Evolutionary conservation across 2,329 filamentous ascomycete species (phyloP).

Genomic region (Pyrenochaeta sp.): DNA sequence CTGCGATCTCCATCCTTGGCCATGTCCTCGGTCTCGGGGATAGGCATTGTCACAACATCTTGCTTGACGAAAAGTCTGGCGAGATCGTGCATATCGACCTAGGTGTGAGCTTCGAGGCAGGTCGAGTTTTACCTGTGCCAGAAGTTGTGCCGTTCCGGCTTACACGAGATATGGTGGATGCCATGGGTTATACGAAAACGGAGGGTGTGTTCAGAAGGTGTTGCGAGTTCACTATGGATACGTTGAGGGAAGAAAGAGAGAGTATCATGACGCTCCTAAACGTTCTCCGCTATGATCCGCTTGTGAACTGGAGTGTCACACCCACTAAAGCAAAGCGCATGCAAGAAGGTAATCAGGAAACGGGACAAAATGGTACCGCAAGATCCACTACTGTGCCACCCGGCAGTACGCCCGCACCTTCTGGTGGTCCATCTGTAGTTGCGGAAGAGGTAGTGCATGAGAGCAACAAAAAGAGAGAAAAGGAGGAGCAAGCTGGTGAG

Average conservation of each 20-base stretch:
- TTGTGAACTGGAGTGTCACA: slow-evolving; percentile 95
- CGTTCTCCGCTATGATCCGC: slow-evolving; percentile 94
- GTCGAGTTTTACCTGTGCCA: slow-evolving; percentile 91
- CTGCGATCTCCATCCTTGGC: slow-evolving; percentile 93
- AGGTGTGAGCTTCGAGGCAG: slow-evolving; percentile 96
- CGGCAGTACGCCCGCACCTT: slow-evolving; percentile 42
- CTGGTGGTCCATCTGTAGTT: slow-evolving; percentile 22
- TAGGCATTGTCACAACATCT: slow-evolving; percentile 94
- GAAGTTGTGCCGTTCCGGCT: slow-evolving; percentile 96
- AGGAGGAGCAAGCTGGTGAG: slow-evolving; percentile 72
- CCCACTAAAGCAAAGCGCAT: slow-evolving; percentile 71
- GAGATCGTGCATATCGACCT: slow-evolving; percentile 98
- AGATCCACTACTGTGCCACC: slow-evolving; percentile 41
- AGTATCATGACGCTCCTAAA: slow-evolving; percentile 99
- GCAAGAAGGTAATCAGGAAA: slow-evolving; percentile 68
- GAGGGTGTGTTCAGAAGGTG: slow-evolving; percentile 98
- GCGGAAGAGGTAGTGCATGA: slow-evolving; percentile 39
- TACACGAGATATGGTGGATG: slow-evolving; percentile 93
- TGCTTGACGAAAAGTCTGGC: slow-evolving; percentile 87
- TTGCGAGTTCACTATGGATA: slow-evolving; percentile 96
- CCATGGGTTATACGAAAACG: slow-evolving; percentile 93
- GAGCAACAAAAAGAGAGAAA: slow-evolving; percentile 52
- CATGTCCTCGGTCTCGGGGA: slow-evolving; percentile 93
- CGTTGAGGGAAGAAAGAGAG: slow-evolving; percentile 92
- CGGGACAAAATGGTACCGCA: slow-evolving; percentile 48